These are phyloP conservation scores for Diphasiastrum complanatum DNA, from an alignment of 83 land plant genomes.

Conservation along the genomic window DNA sequence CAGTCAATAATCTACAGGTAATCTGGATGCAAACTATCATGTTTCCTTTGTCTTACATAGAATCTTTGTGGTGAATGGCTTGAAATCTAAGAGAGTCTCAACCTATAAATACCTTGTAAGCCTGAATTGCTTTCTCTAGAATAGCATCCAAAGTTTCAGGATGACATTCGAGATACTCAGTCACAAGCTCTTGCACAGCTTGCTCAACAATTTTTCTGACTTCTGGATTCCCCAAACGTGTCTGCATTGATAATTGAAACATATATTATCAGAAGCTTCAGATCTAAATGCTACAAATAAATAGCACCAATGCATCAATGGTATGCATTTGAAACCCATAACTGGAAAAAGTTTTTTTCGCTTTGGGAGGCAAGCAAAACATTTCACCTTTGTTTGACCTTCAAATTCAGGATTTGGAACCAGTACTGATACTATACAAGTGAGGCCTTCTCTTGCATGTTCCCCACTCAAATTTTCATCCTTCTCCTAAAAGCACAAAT, in stretches of 20 bases:
- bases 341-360: background rate
- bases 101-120: constrained; percentile 66
- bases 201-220: constrained; percentile 89
- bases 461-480: constrained; percentile 87
- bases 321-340: too few relatives aligned
- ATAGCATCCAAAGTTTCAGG: constrained; percentile 82
- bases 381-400: constrained; percentile 88
- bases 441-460: constrained; percentile 94
- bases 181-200: constrained; percentile 70
- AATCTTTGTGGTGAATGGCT: too few relatives aligned
- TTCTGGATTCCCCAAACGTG: constrained; percentile 95
- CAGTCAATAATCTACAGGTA: too few relatives aligned
- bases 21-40: too few relatives aligned
- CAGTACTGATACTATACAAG: constrained; percentile 82
- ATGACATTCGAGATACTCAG: constrained; percentile 90
- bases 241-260: constrained; percentile 34
- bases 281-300: background rate
- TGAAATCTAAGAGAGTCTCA: too few relatives aligned
- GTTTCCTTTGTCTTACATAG: too few relatives aligned
- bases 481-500: constrained; percentile 57
- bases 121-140: constrained; percentile 89
- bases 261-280: background rate
- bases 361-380: background rate
- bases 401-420: constrained; percentile 97
- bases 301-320: background rate